A percentile compares a stretch with the other conserved stretches of the same genome.
phyloP scores from a whole-genome alignment of 306 rosid genomes.

The Urtica urens region DNA sequence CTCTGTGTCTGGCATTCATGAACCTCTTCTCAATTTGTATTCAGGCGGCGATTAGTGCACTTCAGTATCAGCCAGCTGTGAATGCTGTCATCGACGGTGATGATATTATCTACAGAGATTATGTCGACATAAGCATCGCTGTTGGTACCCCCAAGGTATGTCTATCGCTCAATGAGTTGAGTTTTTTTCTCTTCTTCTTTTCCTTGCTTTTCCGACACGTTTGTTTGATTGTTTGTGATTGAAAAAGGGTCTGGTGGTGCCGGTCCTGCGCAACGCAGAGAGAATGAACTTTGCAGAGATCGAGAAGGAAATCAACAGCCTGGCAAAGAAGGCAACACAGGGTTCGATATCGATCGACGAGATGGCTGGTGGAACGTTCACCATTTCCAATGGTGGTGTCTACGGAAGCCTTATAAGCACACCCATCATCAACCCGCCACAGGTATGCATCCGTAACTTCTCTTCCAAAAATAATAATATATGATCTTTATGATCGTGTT shows the following conservation, averaged over 20 bases:
- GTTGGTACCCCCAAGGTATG: slow-evolving; percentile 54
- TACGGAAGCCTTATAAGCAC: slow-evolving; percentile 44
- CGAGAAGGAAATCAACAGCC: slow-evolving; percentile 39
- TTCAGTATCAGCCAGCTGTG: slow-evolving; percentile 40
- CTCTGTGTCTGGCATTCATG: background rate
- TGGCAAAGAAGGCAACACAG: slow-evolving; percentile 39
- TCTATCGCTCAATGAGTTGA: background rate
- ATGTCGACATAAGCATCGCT: slow-evolving; percentile 53
- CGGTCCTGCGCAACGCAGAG: slow-evolving; percentile 32
- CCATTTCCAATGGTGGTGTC: slow-evolving; percentile 41
- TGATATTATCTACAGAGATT: slow-evolving; percentile 52
- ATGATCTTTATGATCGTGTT: no score
- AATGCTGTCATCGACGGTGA: slow-evolving; percentile 67
- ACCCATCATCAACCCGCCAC: slow-evolving; percentile 40
- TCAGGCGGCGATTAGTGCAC: slow-evolving; percentile 56
- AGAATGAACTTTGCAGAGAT: slow-evolving; percentile 33
- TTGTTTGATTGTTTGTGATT: background rate
- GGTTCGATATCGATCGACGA: slow-evolving; percentile 43
- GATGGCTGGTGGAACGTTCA: slow-evolving; percentile 48
- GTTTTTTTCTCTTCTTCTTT: background rate
- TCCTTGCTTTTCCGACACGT: background rate
- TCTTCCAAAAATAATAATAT: no score
- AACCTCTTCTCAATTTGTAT: slow-evolving; percentile 10
- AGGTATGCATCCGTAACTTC: slow-evolving; percentile 26
- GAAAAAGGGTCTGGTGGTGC: slow-evolving; percentile 36